A percentile compares a stretch with the other conserved stretches of the same genome.
Conservation (phyloP, 228 moss, liverwort and hornwort genomes). For the Sphagnum fallax region DNA sequence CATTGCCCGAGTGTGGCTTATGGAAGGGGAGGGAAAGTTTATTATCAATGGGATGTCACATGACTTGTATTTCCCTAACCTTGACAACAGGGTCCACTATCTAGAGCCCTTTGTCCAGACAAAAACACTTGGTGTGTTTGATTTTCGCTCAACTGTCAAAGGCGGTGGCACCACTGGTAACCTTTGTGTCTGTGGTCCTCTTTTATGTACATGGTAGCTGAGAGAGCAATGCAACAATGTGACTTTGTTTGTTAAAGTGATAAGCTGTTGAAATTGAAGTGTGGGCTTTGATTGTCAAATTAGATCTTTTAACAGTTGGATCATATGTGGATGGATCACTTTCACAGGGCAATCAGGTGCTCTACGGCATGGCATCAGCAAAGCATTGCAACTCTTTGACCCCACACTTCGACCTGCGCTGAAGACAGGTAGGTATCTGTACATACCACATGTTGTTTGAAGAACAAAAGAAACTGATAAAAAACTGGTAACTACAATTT, state of each 20-base stretch:
- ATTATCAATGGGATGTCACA: slow-evolving; percentile 66
- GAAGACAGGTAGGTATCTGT: slow-evolving; percentile 50
- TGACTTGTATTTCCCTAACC: slow-evolving; percentile 69
- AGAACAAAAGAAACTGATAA: background rate
- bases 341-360: slow-evolving; percentile 76
- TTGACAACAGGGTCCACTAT: slow-evolving; percentile 75
- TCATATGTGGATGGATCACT: no score
- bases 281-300: background rate
- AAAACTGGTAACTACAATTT: no score
- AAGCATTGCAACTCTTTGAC: slow-evolving; percentile 76
- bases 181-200: background rate
- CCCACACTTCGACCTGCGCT: slow-evolving; percentile 60
- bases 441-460: background rate
- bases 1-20: slow-evolving; percentile 76
- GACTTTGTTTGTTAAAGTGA: background rate
- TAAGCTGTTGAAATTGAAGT: background rate
- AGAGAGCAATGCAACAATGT: no score
- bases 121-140: slow-evolving; percentile 58
- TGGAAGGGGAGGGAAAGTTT: slow-evolving; percentile 69
- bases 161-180: slow-evolving; percentile 79
- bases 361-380: slow-evolving; percentile 75
- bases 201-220: background rate
- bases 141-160: slow-evolving; percentile 80
- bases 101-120: slow-evolving; percentile 75
- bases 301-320: no score